Conservation (phyloP, 768 basidiomycete species). For the Trametes coccinea region DNA sequence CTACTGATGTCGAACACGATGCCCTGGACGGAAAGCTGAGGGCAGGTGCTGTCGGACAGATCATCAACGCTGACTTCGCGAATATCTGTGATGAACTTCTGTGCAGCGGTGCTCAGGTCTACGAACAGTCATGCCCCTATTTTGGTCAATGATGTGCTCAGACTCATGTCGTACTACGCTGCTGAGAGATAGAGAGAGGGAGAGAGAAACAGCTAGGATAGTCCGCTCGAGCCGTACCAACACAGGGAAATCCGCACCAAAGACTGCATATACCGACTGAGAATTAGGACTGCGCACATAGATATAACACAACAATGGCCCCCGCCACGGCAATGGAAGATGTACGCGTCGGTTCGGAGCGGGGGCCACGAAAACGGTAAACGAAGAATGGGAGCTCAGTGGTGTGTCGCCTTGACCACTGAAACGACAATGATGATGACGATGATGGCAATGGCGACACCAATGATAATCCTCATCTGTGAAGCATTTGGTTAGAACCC, state of each 20-base stretch:
- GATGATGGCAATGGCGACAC: constrained; percentile 84
- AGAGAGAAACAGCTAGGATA: constrained; percentile 8
- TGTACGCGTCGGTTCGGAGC: constrained; percentile 19
- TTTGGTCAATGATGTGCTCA: not conserved
- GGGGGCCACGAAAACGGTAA: constrained; percentile 15
- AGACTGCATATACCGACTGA: constrained; percentile 11
- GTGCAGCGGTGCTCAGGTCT: no score
- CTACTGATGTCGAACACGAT: not conserved
- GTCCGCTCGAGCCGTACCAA: constrained; percentile 14
- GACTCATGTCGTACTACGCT: not conserved
- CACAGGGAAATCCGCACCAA: constrained; percentile 17
- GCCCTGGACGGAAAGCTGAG: no score
- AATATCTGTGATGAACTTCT: no score
- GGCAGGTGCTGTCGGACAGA: no score
- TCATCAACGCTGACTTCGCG: no score
- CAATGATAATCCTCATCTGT: constrained; percentile 97
- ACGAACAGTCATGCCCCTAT: no score
- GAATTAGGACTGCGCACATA: constrained; percentile 40
- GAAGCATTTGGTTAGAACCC: constrained; percentile 13
- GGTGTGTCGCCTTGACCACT: constrained; percentile 78
- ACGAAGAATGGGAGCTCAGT: constrained; percentile 21
- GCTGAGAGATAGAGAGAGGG: no score
- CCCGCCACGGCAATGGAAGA: constrained; percentile 19
- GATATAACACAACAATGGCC: constrained; percentile 44
- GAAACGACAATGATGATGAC: constrained; percentile 95